Base-by-base conservation (phyloP, 768 basidiomycete genomes). In the Agrocybe praecox region DNA sequence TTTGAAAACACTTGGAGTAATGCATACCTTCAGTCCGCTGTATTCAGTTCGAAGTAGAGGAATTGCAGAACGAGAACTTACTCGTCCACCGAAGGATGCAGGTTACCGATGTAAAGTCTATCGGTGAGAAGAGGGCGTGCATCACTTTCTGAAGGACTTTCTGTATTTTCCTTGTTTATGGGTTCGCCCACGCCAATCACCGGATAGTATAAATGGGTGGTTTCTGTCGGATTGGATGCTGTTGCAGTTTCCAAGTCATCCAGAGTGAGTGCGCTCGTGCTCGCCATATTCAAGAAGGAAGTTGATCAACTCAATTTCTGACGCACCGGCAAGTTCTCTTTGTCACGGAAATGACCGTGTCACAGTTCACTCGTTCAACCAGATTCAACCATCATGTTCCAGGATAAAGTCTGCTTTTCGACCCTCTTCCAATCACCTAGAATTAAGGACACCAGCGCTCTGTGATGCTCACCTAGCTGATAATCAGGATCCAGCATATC, bases 1-100 rank as follows among this genome's bases (percentile, higher is more conserved):
- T 90, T 95, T 29, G 90, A 83, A 73, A 97, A 97, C 33, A 96
- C 72, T 72, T 96, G 92, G 19, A 98, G 83, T 15, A 99, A 80
- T 3, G 92, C 79, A 72, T 94, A 93, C 71, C 94, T 96, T 61
- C 6, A 34, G 33, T 12, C 14, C 11, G 12, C 7, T 18, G n/a
- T 34, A 15, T 45, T n/a, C 43, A 15, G 43, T 21, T n/a, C 14
- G 15, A 14, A 10, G 44, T 46, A 9, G 14, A 40, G n/a, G 40
- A 15, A 43, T 29, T 5, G 15, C 10, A 40, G 49, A 36, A 56
- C 22, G 22, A 24, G 14, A 19, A 69, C 82, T 62, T 54, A 96
- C 92, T 97, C 94, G 71, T 95, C 92, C 29, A 96, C 90, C 6
- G 88, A 81, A 1, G 89, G 84, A 66, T 92, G 87, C 17, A 98